A percentile compares a stretch with the other conserved stretches of the same genome.
Conservation (phyloP, 805 yeast species). For the Ascoidea asiatica region DNA sequence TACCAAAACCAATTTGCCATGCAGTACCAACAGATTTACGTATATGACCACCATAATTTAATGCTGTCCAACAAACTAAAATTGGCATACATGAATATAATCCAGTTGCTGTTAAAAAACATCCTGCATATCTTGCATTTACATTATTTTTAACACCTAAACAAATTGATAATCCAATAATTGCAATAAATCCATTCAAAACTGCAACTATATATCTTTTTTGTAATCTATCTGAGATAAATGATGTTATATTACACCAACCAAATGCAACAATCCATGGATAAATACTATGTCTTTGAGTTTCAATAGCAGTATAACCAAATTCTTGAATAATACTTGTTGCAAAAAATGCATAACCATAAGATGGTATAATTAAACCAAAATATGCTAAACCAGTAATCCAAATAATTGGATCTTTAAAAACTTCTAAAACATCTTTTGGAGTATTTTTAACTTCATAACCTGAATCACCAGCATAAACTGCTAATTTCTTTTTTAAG, state of each 20-base stretch:
- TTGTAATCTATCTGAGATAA: slow-evolving; percentile 40
- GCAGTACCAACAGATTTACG: slow-evolving; percentile 47
- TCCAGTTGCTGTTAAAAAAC: slow-evolving; percentile 47
- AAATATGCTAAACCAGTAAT: slow-evolving; percentile 49
- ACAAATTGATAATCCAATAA: slow-evolving; percentile 16
- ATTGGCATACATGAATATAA: slow-evolving; percentile 55
- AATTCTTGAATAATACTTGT: slow-evolving; percentile 48
- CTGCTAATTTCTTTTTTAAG: slow-evolving; percentile 43
- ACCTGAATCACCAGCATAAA: slow-evolving; percentile 37
- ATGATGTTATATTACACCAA: slow-evolving; percentile 46
- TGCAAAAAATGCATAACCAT: slow-evolving; percentile 65
- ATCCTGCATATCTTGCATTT: slow-evolving; percentile 40
- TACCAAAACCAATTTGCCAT: slow-evolving; percentile 58
- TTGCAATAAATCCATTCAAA: slow-evolving; percentile 20
- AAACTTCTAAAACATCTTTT: slow-evolving; percentile 32
- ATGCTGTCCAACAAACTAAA: slow-evolving; percentile 48
- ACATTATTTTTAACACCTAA: slow-evolving; percentile 30
- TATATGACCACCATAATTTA: slow-evolving; percentile 45
- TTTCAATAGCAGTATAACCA: slow-evolving; percentile 57
- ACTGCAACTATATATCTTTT: slow-evolving; percentile 31
- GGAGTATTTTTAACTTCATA: slow-evolving; percentile 32
- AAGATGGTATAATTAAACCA: slow-evolving; percentile 56
- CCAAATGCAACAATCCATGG: slow-evolving; percentile 78
- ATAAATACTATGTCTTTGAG: slow-evolving; percentile 72
- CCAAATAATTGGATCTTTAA: slow-evolving; percentile 49